Evolutionary conservation across 2,329 filamentous ascomycete species (phyloP).

Genomic region (Parastagonospora avenae): DNA sequence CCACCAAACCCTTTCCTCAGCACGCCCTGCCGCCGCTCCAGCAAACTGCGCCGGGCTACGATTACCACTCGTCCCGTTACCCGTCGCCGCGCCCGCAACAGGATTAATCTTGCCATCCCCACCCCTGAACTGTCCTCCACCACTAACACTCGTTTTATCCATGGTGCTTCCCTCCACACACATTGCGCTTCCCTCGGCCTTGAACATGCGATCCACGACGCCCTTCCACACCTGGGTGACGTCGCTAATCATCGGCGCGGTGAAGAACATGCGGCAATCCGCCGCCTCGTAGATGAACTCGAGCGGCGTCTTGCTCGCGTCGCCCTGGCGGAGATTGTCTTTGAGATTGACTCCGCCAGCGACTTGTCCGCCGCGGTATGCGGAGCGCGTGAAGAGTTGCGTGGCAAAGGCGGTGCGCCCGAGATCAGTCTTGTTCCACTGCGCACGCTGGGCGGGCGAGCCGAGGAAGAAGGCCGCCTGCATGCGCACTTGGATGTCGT

Average conservation of each 20-base stretch:
- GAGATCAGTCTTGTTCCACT: slow-evolving; percentile 35
- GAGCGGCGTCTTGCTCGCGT: slow-evolving; percentile 44
- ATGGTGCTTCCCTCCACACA: slow-evolving; percentile 41
- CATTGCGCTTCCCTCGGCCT: slow-evolving; percentile 17
- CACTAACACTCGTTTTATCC: slow-evolving; percentile 33
- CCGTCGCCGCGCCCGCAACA: neutral
- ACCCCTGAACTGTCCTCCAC: slow-evolving; percentile 37
- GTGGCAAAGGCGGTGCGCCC: slow-evolving; percentile 41
- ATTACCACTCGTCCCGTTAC: neutral
- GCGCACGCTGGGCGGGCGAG: slow-evolving; percentile 32
- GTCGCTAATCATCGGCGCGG: slow-evolving; percentile 40
- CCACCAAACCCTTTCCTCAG: too few relatives aligned
- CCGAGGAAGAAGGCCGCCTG: slow-evolving; percentile 41
- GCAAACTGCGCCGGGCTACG: too few relatives aligned
- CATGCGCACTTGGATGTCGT: slow-evolving; percentile 38
- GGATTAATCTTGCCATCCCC: slow-evolving; percentile 25
- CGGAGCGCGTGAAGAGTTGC: slow-evolving; percentile 39
- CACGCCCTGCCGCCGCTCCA: too few relatives aligned
- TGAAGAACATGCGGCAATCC: slow-evolving; percentile 50
- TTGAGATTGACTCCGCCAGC: slow-evolving; percentile 44
- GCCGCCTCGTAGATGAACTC: slow-evolving; percentile 51
- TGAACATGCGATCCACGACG: slow-evolving; percentile 45
- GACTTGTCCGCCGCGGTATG: slow-evolving; percentile 26
- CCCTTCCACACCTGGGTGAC: slow-evolving; percentile 47
- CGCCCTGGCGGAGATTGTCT: slow-evolving; percentile 45